phyloP scores from a whole-genome alignment of 345 rosid genomes.

The Linum usitatissimum region DNA sequence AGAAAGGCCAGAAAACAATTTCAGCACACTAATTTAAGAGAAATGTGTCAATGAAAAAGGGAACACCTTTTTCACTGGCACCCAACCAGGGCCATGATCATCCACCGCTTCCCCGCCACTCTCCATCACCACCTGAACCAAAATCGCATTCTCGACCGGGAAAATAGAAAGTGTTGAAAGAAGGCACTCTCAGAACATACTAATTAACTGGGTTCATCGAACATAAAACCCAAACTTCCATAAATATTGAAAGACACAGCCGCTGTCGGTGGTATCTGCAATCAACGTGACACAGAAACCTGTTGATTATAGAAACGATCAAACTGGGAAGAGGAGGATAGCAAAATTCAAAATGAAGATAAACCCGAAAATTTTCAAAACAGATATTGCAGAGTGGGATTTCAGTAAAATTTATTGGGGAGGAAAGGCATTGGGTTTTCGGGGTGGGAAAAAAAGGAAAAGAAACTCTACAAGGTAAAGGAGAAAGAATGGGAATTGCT shows the following conservation, averaged over 20 bases:
- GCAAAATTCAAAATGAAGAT: background rate
- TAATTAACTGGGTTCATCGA: background rate
- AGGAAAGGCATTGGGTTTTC: background rate
- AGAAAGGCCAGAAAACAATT: background rate
- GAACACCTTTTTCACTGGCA: constrained; percentile 54
- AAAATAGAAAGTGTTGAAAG: background rate
- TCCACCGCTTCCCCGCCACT: constrained; percentile 31
- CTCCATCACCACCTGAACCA: constrained; percentile 31
- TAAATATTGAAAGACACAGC: background rate
- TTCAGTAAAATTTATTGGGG: background rate
- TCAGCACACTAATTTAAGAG: background rate
- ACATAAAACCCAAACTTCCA: background rate
- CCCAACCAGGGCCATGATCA: constrained; percentile 67
- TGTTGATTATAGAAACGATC: background rate
- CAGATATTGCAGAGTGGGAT: background rate
- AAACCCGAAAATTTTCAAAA: background rate
- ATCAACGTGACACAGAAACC: background rate
- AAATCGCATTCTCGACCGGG: constrained; percentile 4
- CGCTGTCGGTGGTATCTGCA: background rate
- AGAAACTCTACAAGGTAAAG: no score
- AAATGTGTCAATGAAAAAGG: background rate
- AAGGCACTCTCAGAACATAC: background rate
- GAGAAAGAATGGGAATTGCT: constrained; percentile 13
- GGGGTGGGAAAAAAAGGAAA: background rate
- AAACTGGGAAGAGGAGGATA: background rate